Base-by-base conservation (phyloP, 805 yeast genomes). In the Candida loeiensis region DNA sequence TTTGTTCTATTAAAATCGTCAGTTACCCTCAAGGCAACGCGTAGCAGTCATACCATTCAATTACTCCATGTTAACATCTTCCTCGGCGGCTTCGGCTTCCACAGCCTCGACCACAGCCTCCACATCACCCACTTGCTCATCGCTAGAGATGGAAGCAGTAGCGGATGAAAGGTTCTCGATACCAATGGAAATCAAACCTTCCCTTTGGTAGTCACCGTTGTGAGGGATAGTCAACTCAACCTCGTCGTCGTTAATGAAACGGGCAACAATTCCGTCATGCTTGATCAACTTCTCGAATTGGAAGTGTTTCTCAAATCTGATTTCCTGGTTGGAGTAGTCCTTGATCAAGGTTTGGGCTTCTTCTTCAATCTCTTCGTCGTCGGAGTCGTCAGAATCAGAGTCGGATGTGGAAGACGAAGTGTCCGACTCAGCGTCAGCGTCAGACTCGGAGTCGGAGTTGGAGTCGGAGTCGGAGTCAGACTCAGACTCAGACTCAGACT, bases 151-250 rank as follows among this genome's bases (percentile, higher is more conserved):
- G 30, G 64, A 55, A 22, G 51, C 49, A 35, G 64, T 60, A 31
- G 55, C 53, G 40, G 44, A 53, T 50, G 59, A 55, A 13, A 41
- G 53, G 26, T 51, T 54, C 35, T 45, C 43, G 9, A 48, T 42
- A 7, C 49, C 37, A 13, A 45, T 48, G 18, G 50, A 49, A n/a
- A 39, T 19, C 25, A 39, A 39, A 9, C 29, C 38, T 29, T 28
- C 15, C 21, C 25, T 39, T 24, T 39, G 27, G 27, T 34, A 39
- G 17, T 28, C 26, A n/a, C 43, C 43, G 36, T 59, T 61, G 42
- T 61, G 63, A 37, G 74, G 74, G 45, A 69, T 62, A 32, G 59
- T 58, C 45, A 69, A 54, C 51, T 68, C 71, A 44, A 69, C 62
- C 54, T 69, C 74, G 40, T 64, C 67, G 37, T 61, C 60, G 27